Conservation (phyloP, 148 eudicot genomes). For the Gaultheria prostrata region DNA sequence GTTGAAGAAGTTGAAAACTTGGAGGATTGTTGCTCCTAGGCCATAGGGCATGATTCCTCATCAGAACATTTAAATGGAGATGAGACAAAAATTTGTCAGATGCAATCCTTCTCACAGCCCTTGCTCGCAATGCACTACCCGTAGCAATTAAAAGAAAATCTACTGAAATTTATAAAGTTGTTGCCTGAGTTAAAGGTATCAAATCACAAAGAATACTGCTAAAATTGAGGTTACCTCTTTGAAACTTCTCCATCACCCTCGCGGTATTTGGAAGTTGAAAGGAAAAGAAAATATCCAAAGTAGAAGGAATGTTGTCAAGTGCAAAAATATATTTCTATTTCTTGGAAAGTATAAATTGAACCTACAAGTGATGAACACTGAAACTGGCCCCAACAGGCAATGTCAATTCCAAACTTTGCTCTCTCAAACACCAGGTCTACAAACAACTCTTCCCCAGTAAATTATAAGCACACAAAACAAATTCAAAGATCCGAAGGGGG, state of each 20-base stretch:
- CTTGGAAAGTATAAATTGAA: too few species aligned
- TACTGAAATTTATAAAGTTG: background rate
- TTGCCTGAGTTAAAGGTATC: background rate
- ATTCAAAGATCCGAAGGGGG: background rate
- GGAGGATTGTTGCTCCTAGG: background rate
- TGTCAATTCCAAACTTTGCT: background rate
- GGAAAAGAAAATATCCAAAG: background rate
- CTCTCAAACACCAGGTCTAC: background rate
- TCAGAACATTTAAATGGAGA: background rate
- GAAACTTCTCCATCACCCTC: background rate
- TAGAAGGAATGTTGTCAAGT: too few species aligned
- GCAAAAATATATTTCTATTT: background rate
- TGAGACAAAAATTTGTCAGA: background rate
- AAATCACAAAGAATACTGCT: background rate
- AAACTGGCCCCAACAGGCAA: background rate
- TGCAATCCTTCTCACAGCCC: background rate
- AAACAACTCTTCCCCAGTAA: background rate
- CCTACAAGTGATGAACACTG: background rate
- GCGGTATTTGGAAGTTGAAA: background rate
- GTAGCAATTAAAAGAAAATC: background rate
- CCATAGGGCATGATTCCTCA: background rate
- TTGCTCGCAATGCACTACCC: background rate
- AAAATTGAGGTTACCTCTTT: background rate
- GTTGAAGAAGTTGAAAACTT: background rate
- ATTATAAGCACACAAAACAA: background rate